These are phyloP conservation scores for Lactarius evosmus DNA, from an alignment of 768 basidiomycete species.

Conservation along the genomic window DNA sequence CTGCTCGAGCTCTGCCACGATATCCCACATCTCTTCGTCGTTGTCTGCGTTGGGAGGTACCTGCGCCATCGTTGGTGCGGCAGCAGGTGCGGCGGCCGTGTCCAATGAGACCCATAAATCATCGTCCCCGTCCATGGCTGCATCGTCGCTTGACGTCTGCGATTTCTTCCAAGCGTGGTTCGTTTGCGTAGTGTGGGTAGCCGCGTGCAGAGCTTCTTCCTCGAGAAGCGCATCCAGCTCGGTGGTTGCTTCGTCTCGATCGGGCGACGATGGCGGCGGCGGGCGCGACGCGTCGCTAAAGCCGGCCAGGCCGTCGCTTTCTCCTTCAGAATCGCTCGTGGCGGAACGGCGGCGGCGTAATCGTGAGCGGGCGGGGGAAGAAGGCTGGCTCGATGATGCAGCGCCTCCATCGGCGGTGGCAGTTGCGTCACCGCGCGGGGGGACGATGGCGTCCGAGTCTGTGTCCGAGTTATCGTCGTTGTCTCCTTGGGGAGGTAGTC, in stretches of 20 bases:
- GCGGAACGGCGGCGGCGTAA: not conserved
- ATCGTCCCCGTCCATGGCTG: slow-evolving; percentile 37
- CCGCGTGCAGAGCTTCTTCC: slow-evolving; percentile 17
- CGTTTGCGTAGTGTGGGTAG: slow-evolving; percentile 11
- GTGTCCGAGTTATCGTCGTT: slow-evolving; percentile 43
- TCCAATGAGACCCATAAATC: slow-evolving; percentile 38
- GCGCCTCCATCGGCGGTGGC: slow-evolving; percentile 28
- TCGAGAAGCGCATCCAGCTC: slow-evolving; percentile 27
- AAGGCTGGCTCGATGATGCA: slow-evolving; percentile 11
- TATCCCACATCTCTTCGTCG: slow-evolving; percentile 73
- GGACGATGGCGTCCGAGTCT: slow-evolving; percentile 48
- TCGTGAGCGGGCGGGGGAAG: slow-evolving; percentile 14
- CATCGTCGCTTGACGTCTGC: slow-evolving; percentile 6
- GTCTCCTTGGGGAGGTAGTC: slow-evolving; percentile 28
- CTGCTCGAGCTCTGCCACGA: slow-evolving; percentile 54
- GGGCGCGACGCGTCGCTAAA: slow-evolving; percentile 20
- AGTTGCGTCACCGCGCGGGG: slow-evolving; percentile 44
- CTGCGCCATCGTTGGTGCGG: slow-evolving; percentile 9
- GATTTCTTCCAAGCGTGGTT: slow-evolving; percentile 17
- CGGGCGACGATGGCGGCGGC: slow-evolving; percentile 18
- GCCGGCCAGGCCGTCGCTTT: slow-evolving; percentile 4
- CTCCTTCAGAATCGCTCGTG: slow-evolving; percentile 18
- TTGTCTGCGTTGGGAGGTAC: slow-evolving; percentile 34
- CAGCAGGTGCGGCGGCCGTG: slow-evolving; percentile 4
- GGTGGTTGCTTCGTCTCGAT: slow-evolving; percentile 15